phyloP scores from a whole-genome alignment of 108 stramenopile species.

The Cyclotella baltica region DNA sequence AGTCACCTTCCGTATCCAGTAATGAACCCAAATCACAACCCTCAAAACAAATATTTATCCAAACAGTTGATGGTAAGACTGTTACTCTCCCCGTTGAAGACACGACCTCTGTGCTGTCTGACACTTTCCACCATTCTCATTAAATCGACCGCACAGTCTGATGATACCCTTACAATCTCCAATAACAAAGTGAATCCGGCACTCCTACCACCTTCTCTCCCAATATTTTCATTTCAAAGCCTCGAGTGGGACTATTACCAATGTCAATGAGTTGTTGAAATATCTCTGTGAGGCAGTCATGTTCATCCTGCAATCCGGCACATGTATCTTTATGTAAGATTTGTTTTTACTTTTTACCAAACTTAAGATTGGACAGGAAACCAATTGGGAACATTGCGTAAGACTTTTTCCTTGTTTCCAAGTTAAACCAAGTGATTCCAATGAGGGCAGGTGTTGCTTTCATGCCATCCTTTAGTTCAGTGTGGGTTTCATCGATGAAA shows the following conservation, averaged over 20 bases:
- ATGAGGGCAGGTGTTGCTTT: neutral
- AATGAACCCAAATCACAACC: too few relatives aligned
- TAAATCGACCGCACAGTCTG: neutral
- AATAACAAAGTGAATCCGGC: constrained; percentile 10
- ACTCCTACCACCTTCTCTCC: neutral
- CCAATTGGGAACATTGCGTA: neutral
- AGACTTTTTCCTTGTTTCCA: neutral
- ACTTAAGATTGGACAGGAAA: constrained; percentile 5
- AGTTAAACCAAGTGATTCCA: neutral
- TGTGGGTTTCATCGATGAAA: constrained; percentile 12
- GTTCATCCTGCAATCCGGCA: constrained; percentile 6
- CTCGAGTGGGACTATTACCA: neutral
- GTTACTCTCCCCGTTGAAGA: too few relatives aligned
- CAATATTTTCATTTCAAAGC: neutral
- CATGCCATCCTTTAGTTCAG: neutral
- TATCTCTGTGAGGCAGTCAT: constrained; percentile 1
- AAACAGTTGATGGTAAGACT: too few relatives aligned
- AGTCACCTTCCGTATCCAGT: too few relatives aligned
- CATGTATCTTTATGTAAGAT: neutral
- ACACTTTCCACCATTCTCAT: neutral
- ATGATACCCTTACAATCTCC: neutral
- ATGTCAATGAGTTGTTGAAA: constrained; percentile 1
- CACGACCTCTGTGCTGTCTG: neutral
- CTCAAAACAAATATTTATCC: too few relatives aligned
- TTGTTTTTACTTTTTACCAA: neutral